A percentile compares a stretch with the other conserved stretches of the same genome.
These are phyloP conservation scores for Allantophomopsis lycopodina DNA, from an alignment of 2,329 filamentous ascomycete species.

Conservation along the genomic window DNA sequence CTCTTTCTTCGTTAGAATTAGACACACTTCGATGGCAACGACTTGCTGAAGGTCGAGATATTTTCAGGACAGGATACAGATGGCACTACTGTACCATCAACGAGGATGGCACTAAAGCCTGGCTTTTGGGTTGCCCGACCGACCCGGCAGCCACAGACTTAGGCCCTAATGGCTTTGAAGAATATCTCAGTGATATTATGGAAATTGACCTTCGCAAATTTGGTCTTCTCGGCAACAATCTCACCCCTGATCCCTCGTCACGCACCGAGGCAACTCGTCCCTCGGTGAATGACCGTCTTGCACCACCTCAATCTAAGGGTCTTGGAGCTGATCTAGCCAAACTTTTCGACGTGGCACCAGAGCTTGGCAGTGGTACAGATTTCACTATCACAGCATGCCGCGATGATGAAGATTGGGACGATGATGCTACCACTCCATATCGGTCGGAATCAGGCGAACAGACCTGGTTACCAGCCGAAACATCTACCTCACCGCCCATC, in stretches of 20 bases:
- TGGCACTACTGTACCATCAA: conserved; percentile 99
- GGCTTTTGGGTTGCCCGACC: conserved; percentile 84
- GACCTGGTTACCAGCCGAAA: conserved; percentile 46
- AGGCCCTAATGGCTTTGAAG: conserved; percentile 62
- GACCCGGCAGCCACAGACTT: conserved; percentile 53
- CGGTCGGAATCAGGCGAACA: conserved; percentile 7
- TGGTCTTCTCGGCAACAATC: conserved; percentile 73
- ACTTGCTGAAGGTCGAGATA: conserved; percentile 82
- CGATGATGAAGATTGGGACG: conserved; percentile 56
- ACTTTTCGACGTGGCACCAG: conserved; percentile 76
- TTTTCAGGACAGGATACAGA: conserved; percentile 82
- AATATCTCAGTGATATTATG: conserved; percentile 89
- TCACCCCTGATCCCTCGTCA: conserved; percentile 34
- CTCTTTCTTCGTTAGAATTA: conserved; percentile 77
- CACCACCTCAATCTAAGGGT: conserved; percentile 44
- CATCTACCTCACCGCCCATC: conserved; percentile 66
- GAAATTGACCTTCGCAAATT: conserved; percentile 87
- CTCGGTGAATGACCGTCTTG: conserved; percentile 26
- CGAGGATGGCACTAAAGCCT: conserved; percentile 88
- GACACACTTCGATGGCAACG: conserved; percentile 87
- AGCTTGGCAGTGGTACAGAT: conserved; percentile 75
- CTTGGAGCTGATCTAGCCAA: conserved; percentile 77
- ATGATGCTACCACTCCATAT: conserved; percentile 39
- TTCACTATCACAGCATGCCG: conserved; percentile 81
- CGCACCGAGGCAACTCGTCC: conserved; percentile 33